Base-by-base conservation (phyloP, 495 filamentous ascomycete genomes). In the Cercophora samala region DNA sequence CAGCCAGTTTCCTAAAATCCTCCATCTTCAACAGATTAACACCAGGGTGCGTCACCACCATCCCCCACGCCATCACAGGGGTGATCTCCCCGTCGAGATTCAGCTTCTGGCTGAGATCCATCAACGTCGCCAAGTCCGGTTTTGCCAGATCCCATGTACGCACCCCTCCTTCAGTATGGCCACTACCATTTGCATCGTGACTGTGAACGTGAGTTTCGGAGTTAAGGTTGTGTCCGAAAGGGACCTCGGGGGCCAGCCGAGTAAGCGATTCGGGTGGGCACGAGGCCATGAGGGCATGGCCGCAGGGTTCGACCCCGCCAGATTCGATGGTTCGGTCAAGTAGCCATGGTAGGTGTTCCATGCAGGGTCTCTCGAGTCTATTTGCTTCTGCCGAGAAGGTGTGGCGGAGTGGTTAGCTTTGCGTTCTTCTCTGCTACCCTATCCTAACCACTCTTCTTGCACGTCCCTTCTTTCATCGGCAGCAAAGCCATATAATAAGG, bases 281-380 rank as follows among this genome's bases (percentile, higher is more conserved):
- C 22, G 89, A 90, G 11, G 91, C 88, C 93, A 97, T 96, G 70
- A 97, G 79, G 0, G 91, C 92, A 76, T 97, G 93, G 54, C 93
- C 93, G 66, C 85, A 87, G 13, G 82, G 78, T 60, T 86, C 83
- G 54, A 69, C 60, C 66, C 75, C 79, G 64, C 79, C 80, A n/a
- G 79, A 69, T 64, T 85, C 85, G 75, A 79, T 77, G 60, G 85
- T 81, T 26, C 84, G 79, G 65, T 89, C 85, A 66, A 89, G 77
- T 67, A 91, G 83, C 79, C 87, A 91, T 70, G 92, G 90, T 74
- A 94, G 90, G 78, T 98, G 95, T 73, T 95, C 91, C 83, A 96
- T 94, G 84, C 95, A 99, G 11, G 93, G 93, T 70, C 87, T 87
- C 84, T 99, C 95, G 77, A 99, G 88, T 77, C 94, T 97, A 79